A percentile compares a stretch with the other conserved stretches of the same genome.
These are phyloP conservation scores for Neurospora cerealis DNA, from an alignment of 495 filamentous ascomycete genomes.

Conservation along the genomic window DNA sequence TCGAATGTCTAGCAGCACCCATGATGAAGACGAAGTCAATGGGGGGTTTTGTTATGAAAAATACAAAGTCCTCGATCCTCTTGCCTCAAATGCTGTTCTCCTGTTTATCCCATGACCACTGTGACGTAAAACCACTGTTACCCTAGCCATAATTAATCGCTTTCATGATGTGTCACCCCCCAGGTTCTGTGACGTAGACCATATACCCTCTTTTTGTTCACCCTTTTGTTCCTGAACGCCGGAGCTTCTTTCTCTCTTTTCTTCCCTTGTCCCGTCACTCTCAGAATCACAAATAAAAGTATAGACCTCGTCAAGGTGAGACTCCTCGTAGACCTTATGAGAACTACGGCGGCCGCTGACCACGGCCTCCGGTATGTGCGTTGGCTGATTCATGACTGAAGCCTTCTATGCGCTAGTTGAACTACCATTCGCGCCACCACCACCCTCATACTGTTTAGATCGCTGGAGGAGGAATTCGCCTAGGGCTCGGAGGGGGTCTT, in stretches of 20 bases:
- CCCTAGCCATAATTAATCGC: not conserved
- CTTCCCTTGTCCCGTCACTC: not conserved
- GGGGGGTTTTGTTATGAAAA: not conserved
- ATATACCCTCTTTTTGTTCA: not conserved
- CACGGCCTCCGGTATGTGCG: not conserved
- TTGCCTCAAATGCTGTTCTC: not conserved
- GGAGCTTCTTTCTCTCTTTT: not conserved
- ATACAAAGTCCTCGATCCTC: not conserved
- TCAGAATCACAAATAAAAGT: not conserved
- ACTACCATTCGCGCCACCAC: not conserved
- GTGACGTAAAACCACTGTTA: not conserved
- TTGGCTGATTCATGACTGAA: not conserved
- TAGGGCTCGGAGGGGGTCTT: slow-evolving; percentile 75
- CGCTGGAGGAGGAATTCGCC: slow-evolving; percentile 79
- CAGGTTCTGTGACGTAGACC: not conserved
- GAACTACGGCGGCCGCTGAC: not conserved
- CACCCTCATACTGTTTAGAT: slow-evolving; percentile 61
- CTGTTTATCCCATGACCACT: not conserved
- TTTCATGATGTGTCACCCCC: not conserved
- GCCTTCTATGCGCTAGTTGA: not conserved
- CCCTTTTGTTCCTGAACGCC: not conserved
- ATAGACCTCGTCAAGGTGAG: not conserved
- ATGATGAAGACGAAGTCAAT: not conserved
- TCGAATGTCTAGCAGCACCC: not conserved
- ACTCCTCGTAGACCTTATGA: not conserved